Base-by-base conservation (phyloP, 495 filamentous ascomycete species). In the Aspergillus heteromorphus region DNA sequence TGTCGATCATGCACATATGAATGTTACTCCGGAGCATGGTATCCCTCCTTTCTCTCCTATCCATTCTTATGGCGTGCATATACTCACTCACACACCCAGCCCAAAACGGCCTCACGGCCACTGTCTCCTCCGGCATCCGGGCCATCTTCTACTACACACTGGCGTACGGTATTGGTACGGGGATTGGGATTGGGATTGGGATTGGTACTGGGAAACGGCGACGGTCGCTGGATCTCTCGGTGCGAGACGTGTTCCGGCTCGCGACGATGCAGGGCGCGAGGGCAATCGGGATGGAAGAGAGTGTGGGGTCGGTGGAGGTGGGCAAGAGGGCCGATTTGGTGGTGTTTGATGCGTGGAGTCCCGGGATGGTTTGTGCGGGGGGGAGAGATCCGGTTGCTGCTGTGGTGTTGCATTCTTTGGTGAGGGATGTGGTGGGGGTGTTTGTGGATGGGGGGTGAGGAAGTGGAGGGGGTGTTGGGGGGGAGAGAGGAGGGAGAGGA, bases 1-100 rank as follows among this genome's bases (percentile, higher is more conserved):
- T 0, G 70, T 83, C 1, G 82, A 85, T 55, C 79, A 83, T 56
- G 76, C 80, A 0, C 77, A 83, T 62, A 57, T 76, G 34, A 79
- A 70, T 45, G 69, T 68, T 48, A 70, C 75, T 0, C 63, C 67
- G 3, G 74, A 72, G 0, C 66, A 75, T 54, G 59, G 70, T 71
- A 61, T n/a, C n/a, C n/a, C n/a, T n/a, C n/a, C n/a, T n/a, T n/a
- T n/a, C n/a, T n/a, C n/a, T n/a, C n/a, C n/a, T n/a, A n/a, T n/a
- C n/a, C n/a, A n/a, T n/a, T n/a, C n/a, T n/a, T n/a, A n/a, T n/a
- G n/a, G n/a, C n/a, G n/a, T n/a, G n/a, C n/a, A n/a, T n/a, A n/a
- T n/a, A n/a, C n/a, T n/a, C n/a, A n/a, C n/a, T n/a, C n/a, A n/a
- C n/a, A n/a, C n/a, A n/a, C n/a, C n/a, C 8, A 76, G 73, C 62